phyloP scores from a whole-genome alignment of 371 early-diverging fungal genomes.

The Parasitella parasitica region DNA sequence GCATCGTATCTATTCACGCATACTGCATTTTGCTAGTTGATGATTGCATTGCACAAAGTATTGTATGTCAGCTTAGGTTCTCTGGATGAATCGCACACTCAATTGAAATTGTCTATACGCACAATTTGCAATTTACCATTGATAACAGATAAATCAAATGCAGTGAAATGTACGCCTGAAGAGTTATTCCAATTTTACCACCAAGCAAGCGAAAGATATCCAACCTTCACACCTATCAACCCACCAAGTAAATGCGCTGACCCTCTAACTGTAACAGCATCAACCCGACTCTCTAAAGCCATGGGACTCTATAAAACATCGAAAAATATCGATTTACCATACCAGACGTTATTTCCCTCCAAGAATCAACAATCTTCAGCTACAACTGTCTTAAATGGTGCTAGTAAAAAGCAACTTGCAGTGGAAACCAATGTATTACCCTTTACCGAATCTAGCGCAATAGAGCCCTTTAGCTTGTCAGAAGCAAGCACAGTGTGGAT shows the following conservation, averaged over 20 bases:
- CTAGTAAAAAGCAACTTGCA: neutral
- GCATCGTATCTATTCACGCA: neutral
- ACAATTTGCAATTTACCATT: constrained; percentile 43
- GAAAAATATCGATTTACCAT: constrained; percentile 32
- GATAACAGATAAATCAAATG: neutral
- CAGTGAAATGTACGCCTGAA: constrained; percentile 63
- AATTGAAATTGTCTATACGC: constrained; percentile 53
- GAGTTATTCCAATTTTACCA: constrained; percentile 64
- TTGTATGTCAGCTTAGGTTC: constrained; percentile 64
- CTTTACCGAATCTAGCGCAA: constrained; percentile 35
- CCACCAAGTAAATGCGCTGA: neutral
- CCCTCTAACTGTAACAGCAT: constrained; percentile 3
- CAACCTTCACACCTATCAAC: constrained; percentile 48
- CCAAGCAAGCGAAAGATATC: constrained; percentile 59
- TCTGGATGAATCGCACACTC: constrained; percentile 34
- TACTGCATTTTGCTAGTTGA: constrained; percentile 42
- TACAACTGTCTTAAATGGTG: neutral
- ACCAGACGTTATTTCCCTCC: constrained; percentile 47
- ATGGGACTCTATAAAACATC: constrained; percentile 40
- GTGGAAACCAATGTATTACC: constrained; percentile 28
- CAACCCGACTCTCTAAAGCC: constrained; percentile 17
- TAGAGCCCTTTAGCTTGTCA: constrained; percentile 52
- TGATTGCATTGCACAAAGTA: constrained; percentile 69
- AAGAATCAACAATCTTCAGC: constrained; percentile 16
- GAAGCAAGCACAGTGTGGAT: constrained; percentile 64